Base-by-base conservation (phyloP, 208 protist genomes). In the Angomonas ambiguus region DNA sequence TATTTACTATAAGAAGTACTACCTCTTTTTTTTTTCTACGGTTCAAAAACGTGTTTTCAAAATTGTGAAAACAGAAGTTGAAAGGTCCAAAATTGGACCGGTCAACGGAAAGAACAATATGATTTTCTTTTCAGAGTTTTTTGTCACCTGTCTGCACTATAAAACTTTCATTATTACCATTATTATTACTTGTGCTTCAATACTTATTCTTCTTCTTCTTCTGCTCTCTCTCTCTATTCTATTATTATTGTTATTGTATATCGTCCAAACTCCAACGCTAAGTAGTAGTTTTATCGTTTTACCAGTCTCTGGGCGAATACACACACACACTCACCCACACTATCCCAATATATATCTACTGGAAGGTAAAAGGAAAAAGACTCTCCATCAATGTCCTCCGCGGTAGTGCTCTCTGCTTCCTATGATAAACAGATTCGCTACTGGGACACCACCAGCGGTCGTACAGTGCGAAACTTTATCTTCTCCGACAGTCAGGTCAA, bases 401-500 rank as follows among this genome's bases (percentile, higher is more conserved):
- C 76, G 0, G 64, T 86, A 35, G 69, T 92, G 0, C 77, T 95
- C 18, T 85, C 82, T 24, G 88, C 88, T 10, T 95, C 88, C 2
- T 95, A 95, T 51, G 88, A 95, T 66, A 92, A 91, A 68, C 82
- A 95, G 65, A 80, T 95, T 24, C 88, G 85, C 30, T 77, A 91
- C 41, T 95, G 88, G 86, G 84, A 95, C 51, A 78, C 77, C 0
- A 72, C 80, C 0, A 79, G 76, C 0, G 83, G 85, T n/a, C 83
- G 86, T 34, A 92, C 79, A 0, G 72, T 91, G 27, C 77, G 86
- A 48, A 77, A 69, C 70, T 89, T 95, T 56, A 53, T 74, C 0
- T 95, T 95, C 51, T 74, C 76, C 24, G 88, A 92, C 65, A 91
- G 83, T 11, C 88, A 95, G 62, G 78, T 95, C 27, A 95, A 95